These are phyloP conservation scores for Xerocomus tenax DNA, from an alignment of 1,284 basidiomycete species.

Conservation along the genomic window DNA sequence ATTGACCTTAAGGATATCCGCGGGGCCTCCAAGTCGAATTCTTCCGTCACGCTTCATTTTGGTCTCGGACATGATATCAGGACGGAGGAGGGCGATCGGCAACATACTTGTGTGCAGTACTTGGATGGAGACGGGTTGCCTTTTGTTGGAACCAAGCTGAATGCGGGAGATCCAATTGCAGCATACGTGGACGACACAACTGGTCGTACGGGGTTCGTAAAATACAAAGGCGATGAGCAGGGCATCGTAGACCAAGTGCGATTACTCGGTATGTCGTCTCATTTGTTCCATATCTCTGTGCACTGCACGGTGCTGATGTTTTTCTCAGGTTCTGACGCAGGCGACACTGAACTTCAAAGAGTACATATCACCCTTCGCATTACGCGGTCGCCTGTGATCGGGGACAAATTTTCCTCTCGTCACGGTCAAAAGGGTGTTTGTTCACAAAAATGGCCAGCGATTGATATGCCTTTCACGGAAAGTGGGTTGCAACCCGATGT, in stretches of 20 bases:
- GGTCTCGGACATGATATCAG: slow-evolving; percentile 76
- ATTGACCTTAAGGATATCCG: slow-evolving; percentile 81
- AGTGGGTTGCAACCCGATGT: slow-evolving; percentile 98
- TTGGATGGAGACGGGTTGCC: slow-evolving; percentile 86
- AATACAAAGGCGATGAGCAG: slow-evolving; percentile 95
- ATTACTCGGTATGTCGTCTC: slow-evolving; percentile 56
- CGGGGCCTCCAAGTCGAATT: slow-evolving; percentile 51
- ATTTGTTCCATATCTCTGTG: not conserved
- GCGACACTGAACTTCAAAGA: slow-evolving; percentile 85
- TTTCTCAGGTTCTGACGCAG: slow-evolving; percentile 67
- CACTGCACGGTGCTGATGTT: slow-evolving; percentile 4
- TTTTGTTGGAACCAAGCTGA: slow-evolving; percentile 62
- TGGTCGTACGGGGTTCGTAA: slow-evolving; percentile 77
- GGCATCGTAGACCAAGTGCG: slow-evolving; percentile 91
- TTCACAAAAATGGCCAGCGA: slow-evolving; percentile 95
- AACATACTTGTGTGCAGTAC: slow-evolving; percentile 50
- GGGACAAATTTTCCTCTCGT: slow-evolving; percentile 98
- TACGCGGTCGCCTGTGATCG: slow-evolving; percentile 92
- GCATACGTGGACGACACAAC: slow-evolving; percentile 87
- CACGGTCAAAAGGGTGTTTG: slow-evolving; percentile 99
- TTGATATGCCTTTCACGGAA: slow-evolving; percentile 99
- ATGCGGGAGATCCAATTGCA: slow-evolving; percentile 72
- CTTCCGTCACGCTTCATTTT: slow-evolving; percentile 68
- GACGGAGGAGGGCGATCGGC: slow-evolving; percentile 46
- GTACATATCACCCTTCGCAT: slow-evolving; percentile 91